Percentiles rank a stretch among this genome's conserved stretches.
These are phyloP conservation scores for Phytophthora idaei DNA, from an alignment of 352 stramenopile genomes.

Conservation along the genomic window DNA sequence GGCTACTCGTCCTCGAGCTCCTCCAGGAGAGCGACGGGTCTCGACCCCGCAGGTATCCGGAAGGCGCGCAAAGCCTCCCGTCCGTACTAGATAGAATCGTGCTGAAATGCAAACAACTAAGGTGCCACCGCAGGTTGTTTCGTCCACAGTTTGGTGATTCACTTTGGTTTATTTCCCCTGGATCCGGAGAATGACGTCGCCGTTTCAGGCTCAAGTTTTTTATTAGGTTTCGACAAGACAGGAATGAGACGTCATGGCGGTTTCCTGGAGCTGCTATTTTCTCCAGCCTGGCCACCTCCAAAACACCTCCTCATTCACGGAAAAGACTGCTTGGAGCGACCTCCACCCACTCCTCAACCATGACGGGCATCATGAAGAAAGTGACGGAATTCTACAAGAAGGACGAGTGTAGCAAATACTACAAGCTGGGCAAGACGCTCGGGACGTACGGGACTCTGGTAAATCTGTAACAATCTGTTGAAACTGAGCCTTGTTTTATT, in stretches of 20 bases:
- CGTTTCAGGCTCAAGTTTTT: not conserved
- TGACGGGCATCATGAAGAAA: slow-evolving; percentile 87
- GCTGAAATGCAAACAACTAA: slow-evolving; percentile 6
- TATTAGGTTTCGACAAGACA: not conserved
- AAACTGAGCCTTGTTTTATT: slow-evolving; percentile 5
- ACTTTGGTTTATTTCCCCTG: too few species aligned
- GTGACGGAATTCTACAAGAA: slow-evolving; percentile 90
- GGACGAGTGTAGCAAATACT: slow-evolving; percentile 88
- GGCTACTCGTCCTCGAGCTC: slow-evolving; percentile 12
- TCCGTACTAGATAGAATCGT: slow-evolving; percentile 61
- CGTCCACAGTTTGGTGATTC: too few species aligned
- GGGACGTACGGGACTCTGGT: slow-evolving; percentile 70
- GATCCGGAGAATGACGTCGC: not conserved
- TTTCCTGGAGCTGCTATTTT: slow-evolving; percentile 12
- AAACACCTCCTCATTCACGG: slow-evolving; percentile 33
- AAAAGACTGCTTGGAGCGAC: slow-evolving; percentile 24
- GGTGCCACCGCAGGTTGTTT: too few species aligned
- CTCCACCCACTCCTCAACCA: slow-evolving; percentile 22
- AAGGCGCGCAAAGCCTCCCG: slow-evolving; percentile 76
- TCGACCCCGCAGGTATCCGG: slow-evolving; percentile 57
- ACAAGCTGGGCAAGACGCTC: slow-evolving; percentile 90
- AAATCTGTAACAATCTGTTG: not conserved
- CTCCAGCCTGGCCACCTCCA: not conserved
- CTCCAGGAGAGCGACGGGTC: slow-evolving; percentile 35
- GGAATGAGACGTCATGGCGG: not conserved